Evolutionary conservation across 257 asterid genomes (phyloP).

Genomic region (Datura wrightii): DNA sequence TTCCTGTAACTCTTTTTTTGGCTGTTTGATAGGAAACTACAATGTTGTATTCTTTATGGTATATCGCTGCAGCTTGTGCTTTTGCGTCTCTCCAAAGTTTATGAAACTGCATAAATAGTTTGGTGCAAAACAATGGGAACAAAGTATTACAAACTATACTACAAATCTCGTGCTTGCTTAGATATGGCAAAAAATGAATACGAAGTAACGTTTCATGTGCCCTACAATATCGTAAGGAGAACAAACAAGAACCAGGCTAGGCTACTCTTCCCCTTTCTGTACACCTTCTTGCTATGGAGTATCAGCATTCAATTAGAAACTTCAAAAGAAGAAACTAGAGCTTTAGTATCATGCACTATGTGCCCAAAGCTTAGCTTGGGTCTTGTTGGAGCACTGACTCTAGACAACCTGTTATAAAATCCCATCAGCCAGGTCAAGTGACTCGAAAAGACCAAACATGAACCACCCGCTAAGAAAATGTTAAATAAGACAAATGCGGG

Average conservation of each 20-base stretch:
- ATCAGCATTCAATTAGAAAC: not conserved
- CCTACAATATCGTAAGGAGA: not conserved
- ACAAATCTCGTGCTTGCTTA: not conserved
- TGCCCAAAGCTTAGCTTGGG: not conserved
- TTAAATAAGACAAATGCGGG: not conserved
- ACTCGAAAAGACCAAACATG: not conserved
- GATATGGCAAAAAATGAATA: conserved; percentile 4
- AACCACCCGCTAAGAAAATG: not conserved
- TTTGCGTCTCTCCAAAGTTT: not conserved
- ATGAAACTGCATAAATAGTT: not conserved
- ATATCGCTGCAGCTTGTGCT: not conserved
- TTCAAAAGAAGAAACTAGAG: conserved; percentile 1
- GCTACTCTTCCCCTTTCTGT: not conserved
- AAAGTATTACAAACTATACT: not conserved
- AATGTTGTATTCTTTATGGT: not conserved
- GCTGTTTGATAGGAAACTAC: not conserved
- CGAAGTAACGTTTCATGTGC: not conserved
- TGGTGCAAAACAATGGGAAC: not conserved
- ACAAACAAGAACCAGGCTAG: not conserved
- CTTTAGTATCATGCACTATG: not conserved
- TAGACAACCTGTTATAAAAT: not conserved
- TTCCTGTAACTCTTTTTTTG: not conserved
- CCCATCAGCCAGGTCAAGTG: not conserved
- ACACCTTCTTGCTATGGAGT: not conserved
- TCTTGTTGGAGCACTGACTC: not conserved